Conservation (phyloP, 2,329 filamentous ascomycete species). For the Sporothrix sp. region DNA sequence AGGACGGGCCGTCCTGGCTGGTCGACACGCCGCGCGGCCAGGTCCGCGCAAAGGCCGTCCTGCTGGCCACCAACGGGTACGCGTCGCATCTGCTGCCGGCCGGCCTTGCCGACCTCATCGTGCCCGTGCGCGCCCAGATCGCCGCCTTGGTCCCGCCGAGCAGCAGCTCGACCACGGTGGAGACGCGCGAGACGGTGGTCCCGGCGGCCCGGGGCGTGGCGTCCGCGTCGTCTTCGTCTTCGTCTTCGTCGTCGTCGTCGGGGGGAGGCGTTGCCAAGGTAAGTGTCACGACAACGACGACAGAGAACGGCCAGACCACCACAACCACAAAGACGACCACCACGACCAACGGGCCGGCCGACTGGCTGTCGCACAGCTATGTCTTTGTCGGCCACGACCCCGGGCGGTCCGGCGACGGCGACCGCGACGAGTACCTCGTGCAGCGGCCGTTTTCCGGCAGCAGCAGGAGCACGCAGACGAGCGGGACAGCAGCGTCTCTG, state of each 20-base stretch:
- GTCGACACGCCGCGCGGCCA: constrained; percentile 60
- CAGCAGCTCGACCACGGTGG: constrained; percentile 12
- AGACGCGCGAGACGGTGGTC: neutral
- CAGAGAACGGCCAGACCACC: neutral
- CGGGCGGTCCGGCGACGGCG: constrained; percentile 16
- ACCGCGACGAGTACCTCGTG: constrained; percentile 61
- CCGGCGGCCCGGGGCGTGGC: neutral
- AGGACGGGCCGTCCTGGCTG: constrained; percentile 40
- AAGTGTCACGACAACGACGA: too few relatives aligned
- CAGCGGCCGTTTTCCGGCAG: constrained; percentile 42
- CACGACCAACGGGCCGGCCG: neutral
- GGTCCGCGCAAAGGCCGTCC: constrained; percentile 51
- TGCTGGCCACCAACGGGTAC: constrained; percentile 78
- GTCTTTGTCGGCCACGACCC: constrained; percentile 43
- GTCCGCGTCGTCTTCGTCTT: neutral
- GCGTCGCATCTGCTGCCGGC: constrained; percentile 69
- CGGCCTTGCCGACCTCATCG: constrained; percentile 57
- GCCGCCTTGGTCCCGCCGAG: constrained; percentile 51
- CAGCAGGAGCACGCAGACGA: neutral
- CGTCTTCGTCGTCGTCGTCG: neutral
- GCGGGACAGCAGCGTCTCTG: too few relatives aligned
- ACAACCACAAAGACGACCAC: neutral
- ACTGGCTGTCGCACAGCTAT: constrained; percentile 47
- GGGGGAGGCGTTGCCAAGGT: too few relatives aligned
- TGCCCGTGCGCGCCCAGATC: constrained; percentile 69